Base-by-base conservation (phyloP, 2,329 filamentous ascomycete genomes). In the Cyphellophora europaea region DNA sequence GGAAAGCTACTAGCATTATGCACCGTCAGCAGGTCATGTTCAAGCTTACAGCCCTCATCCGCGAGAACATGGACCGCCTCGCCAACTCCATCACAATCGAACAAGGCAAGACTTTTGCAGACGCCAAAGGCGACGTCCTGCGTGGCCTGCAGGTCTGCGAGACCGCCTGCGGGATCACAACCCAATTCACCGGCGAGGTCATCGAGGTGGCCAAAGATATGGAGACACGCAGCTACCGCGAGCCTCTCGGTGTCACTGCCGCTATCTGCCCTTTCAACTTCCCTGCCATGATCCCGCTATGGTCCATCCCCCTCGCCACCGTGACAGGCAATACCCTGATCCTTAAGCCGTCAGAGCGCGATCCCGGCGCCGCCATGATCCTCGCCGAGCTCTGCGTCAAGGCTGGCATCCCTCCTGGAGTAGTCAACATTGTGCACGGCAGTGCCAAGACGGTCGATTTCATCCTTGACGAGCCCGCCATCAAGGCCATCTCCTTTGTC, bases 211-310 rank as follows among this genome's bases (percentile, higher is more conserved):
- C 71, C 21, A 79, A 79, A 63, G 76, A 80, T 49, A 80, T 80
- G 76, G 76, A 80, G 61, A 80, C 76, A 5, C 62, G 76, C 42
- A 76, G 68, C 44, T 80, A 80, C 58, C 66, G 71, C 32, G 76
- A 80, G 56, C 76, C 76, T 35, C 56, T 80, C 46, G 76, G 76
- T 45, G 69, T 80, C 29, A 71, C 77, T 25, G 74, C 75, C 19
- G 73, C 74, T 41, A 79, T 79, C 48, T 79, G 75, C 60, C 74
- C 74, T 5, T 79, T 79, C 57, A 79, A 80, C 62, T 80, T 80
- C 62, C 76, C 76, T 34, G 77, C 77, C 43, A 81, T 81, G 77
- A 80, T 81, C 56, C 77, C 77, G 8, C 64, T 80, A 6, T 81
- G 76, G 76, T 75, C 65, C 19, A 77, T 80, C 27, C 76, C 77